Evolutionary conservation across 2,329 filamentous ascomycete species (phyloP).

Genomic region (Colletotrichum cereale): DNA sequence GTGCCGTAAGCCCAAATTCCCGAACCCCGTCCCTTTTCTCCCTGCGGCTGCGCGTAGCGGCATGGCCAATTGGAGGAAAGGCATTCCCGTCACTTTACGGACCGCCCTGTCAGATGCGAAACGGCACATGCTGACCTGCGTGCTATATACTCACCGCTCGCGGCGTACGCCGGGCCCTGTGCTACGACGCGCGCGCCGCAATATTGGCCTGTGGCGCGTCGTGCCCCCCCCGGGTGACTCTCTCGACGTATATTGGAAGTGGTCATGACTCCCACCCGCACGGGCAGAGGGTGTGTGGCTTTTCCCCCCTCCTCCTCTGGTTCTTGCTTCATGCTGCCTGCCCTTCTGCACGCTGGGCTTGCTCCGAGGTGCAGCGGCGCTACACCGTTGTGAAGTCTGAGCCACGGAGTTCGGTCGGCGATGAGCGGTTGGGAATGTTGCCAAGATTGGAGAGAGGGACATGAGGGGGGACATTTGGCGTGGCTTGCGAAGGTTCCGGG

Average conservation of each 20-base stretch:
- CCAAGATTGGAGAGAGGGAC: background rate
- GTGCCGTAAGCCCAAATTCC: background rate
- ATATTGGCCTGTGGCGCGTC: background rate
- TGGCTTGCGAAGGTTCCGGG: background rate
- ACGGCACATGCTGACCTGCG: conserved; percentile 21
- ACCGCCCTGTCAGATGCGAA: conserved; percentile 12
- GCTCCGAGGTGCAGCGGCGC: conserved; percentile 1
- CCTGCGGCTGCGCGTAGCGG: background rate
- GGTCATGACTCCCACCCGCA: background rate
- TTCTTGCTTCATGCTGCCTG: background rate
- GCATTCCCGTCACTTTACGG: background rate
- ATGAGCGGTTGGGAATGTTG: conserved; percentile 14
- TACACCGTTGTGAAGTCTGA: background rate
- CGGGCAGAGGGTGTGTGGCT: background rate
- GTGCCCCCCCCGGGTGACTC: conserved; percentile 13
- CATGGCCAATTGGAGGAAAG: background rate
- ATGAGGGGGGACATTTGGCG: background rate
- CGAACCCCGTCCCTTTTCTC: background rate
- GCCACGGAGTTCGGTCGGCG: background rate
- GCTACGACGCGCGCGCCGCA: background rate
- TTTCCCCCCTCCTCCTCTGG: background rate
- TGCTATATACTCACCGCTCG: conserved; percentile 34
- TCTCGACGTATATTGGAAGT: background rate
- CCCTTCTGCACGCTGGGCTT: background rate
- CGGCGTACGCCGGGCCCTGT: conserved; percentile 27